phyloP scores from a whole-genome alignment of 2,329 filamentous ascomycete species.

The Alternaria metachromatica region DNA sequence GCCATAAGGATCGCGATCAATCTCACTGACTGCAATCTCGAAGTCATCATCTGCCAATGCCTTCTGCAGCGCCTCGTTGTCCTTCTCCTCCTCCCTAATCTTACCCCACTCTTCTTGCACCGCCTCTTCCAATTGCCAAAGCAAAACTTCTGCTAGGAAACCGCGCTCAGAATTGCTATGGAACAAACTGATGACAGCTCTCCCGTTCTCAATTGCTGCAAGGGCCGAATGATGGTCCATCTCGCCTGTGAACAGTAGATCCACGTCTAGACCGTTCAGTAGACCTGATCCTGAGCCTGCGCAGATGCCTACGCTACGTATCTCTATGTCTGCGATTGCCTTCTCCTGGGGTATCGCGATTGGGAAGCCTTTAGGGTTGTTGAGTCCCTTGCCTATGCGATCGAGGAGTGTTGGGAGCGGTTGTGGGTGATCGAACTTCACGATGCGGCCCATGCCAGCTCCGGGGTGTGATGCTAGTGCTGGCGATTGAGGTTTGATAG shows the following conservation, averaged over 20 bases:
- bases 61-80: constrained; percentile 52
- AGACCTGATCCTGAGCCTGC: constrained; percentile 86
- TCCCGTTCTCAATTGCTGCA: constrained; percentile 81
- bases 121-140: constrained; percentile 65
- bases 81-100: constrained; percentile 52
- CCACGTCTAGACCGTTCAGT: constrained; percentile 71
- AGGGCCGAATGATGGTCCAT: constrained; percentile 92
- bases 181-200: constrained; percentile 82
- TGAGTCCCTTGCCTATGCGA: constrained; percentile 67
- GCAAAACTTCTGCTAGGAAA: constrained; percentile 77
- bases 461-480: constrained; percentile 51
- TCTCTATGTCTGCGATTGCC: constrained; percentile 61
- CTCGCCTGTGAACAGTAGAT: constrained; percentile 89
- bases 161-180: constrained; percentile 92
- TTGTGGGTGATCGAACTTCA: constrained; percentile 62
- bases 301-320: constrained; percentile 81
- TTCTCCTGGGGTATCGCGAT: constrained; percentile 68
- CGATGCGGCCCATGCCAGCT: constrained; percentile 68
- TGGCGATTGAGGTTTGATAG: constrained; percentile 58
- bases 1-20: constrained; percentile 86
- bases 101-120: constrained; percentile 64
- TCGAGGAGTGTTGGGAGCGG: constrained; percentile 65
- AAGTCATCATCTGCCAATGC: constrained; percentile 62
- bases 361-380: constrained; percentile 69
- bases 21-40: constrained; percentile 75